A percentile compares a stretch with the other conserved stretches of the same genome.
Conservation (phyloP, 306 rosid species). For the Sechiopsis laciniata region DNA sequence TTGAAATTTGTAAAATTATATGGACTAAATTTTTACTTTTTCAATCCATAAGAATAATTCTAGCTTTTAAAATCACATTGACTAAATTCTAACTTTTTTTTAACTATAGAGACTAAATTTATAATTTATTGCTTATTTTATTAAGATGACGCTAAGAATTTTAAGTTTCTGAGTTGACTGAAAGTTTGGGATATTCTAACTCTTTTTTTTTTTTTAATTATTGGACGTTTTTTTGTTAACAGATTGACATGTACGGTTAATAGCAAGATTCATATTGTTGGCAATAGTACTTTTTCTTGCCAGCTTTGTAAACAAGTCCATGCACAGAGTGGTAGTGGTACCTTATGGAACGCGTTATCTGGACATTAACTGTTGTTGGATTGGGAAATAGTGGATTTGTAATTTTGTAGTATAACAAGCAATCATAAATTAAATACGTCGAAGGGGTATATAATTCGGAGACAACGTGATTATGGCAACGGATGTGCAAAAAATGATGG, state of each 20-base stretch:
- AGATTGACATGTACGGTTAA: neutral
- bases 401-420: neutral
- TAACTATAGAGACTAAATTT: no score
- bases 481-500: conserved; percentile 67
- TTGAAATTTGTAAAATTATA: no score
- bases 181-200: neutral
- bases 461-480: conserved; percentile 47
- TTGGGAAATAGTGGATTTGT: neutral
- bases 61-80: no score
- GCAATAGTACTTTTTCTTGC: conserved; percentile 5
- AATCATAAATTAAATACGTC: neutral
- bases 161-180: neutral
- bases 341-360: conserved; percentile 3
- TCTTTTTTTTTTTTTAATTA: neutral
- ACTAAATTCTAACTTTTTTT: no score
- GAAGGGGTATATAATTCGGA: neutral
- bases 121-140: no score
- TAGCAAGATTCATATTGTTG: neutral
- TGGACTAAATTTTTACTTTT: no score
- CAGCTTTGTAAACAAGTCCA: conserved; percentile 4
- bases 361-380: conserved; percentile 2
- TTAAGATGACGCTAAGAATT: neutral
- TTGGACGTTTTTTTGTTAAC: neutral
- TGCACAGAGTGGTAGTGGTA: conserved; percentile 1
- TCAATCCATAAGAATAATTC: no score